These are phyloP conservation scores for Lactarius deliciosus DNA, from an alignment of 768 basidiomycete genomes.

Conservation along the genomic window DNA sequence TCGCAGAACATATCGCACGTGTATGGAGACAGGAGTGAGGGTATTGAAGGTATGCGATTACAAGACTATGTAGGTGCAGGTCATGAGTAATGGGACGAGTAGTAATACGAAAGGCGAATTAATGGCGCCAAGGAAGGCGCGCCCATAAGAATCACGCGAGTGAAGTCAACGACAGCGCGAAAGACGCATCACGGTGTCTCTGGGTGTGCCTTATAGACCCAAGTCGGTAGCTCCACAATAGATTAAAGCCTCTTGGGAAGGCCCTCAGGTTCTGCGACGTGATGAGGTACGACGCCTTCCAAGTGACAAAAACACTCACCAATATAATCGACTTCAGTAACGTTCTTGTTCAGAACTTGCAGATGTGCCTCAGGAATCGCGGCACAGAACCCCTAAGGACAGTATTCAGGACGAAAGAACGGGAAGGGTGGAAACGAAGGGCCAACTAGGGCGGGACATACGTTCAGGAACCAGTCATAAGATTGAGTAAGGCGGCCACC, in stretches of 20 bases:
- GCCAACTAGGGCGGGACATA: not conserved
- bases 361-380: conserved; percentile 20
- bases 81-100: conserved; percentile 1
- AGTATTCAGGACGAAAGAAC: not conserved
- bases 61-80: conserved; percentile 7
- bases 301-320: conserved; percentile 6
- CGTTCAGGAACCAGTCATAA: conserved; percentile 24
- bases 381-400: conserved; percentile 22
- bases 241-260: conserved; percentile 18
- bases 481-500: conserved; percentile 25
- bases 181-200: not conserved
- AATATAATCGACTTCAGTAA: conserved; percentile 23
- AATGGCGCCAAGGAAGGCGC: not conserved
- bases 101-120: not conserved
- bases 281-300: not conserved
- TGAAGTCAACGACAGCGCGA: not conserved
- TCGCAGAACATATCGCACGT: not conserved
- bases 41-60: conserved; percentile 9
- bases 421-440: not conserved
- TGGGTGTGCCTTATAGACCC: not conserved
- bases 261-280: conserved; percentile 19
- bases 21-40: not conserved
- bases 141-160: not conserved
- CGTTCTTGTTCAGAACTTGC: conserved; percentile 7
- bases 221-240: not conserved